phyloP scores from a whole-genome alignment of 805 yeast genomes.

The Clavispora vitiphila region DNA sequence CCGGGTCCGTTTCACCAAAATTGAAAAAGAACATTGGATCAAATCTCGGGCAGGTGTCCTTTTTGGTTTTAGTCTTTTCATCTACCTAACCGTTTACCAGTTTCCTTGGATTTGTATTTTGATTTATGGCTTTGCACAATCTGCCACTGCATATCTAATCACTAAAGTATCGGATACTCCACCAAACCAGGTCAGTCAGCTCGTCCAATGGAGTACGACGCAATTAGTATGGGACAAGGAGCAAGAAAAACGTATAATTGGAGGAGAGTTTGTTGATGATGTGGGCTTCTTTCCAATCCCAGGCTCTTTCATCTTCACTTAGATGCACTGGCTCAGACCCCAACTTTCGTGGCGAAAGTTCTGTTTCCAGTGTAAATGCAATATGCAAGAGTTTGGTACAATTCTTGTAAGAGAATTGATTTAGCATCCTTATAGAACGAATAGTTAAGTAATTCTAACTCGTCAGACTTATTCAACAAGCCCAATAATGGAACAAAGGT shows the following conservation, averaged over 20 bases:
- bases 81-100: conserved; percentile 34
- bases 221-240: conserved; percentile 30
- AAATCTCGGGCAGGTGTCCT: conserved; percentile 50
- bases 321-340: conserved; percentile 3
- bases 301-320: conserved; percentile 15
- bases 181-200: conserved; percentile 19
- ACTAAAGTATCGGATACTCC: conserved; percentile 50
- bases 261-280: conserved; percentile 16
- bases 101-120: conserved; percentile 45
- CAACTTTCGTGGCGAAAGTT: conserved; percentile 17
- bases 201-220: conserved; percentile 26
- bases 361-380: conserved; percentile 37
- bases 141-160: conserved; percentile 48
- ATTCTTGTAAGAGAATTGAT: conserved; percentile 6
- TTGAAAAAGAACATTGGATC: conserved; percentile 46
- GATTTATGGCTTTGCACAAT: conserved; percentile 49
- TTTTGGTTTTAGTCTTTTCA: conserved; percentile 50
- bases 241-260: conserved; percentile 16
- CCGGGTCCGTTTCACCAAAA: conserved; percentile 38
- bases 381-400: conserved; percentile 23
- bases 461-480: conserved; percentile 29
- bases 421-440: conserved; percentile 7
- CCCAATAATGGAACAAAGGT: conserved; percentile 34
- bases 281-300: conserved; percentile 24
- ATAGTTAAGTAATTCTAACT: conserved; percentile 27